A percentile compares a stretch with the other conserved stretches of the same genome.
Evolutionary conservation across 176 grass and related monocot genomes (phyloP).

Genomic region (Avena sativa): DNA sequence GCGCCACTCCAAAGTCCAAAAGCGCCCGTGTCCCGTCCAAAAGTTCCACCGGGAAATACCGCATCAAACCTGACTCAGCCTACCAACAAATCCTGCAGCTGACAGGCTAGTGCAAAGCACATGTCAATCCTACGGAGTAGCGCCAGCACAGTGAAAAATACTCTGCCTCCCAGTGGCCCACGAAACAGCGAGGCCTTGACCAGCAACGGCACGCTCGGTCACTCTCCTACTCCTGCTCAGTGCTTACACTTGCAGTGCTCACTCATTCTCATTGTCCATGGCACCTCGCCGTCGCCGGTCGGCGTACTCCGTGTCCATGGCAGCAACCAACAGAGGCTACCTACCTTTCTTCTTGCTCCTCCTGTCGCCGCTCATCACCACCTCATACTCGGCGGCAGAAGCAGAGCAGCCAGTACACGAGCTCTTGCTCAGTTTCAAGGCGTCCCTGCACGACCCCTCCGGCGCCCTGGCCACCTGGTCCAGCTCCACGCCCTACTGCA

Average conservation of each 20-base stretch:
- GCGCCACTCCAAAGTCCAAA: slow-evolving; percentile 51
- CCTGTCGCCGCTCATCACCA: slow-evolving; percentile 5
- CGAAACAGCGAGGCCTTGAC: not conserved
- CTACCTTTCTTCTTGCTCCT: slow-evolving; percentile 39
- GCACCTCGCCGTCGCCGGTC: not conserved
- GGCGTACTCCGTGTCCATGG: slow-evolving; percentile 45
- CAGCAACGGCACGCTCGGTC: not conserved
- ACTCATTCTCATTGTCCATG: not conserved
- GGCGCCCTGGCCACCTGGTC: slow-evolving; percentile 68
- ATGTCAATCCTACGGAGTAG: not conserved
- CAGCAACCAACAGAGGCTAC: not conserved
- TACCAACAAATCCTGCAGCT: slow-evolving; percentile 26
- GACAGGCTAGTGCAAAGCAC: slow-evolving; percentile 18
- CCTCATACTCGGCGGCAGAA: not conserved
- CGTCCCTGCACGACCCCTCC: slow-evolving; percentile 56
- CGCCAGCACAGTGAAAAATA: not conserved
- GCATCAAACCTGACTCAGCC: not conserved
- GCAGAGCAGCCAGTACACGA: slow-evolving; percentile 22
- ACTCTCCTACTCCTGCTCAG: not conserved
- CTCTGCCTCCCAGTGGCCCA: not conserved
- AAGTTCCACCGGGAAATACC: not conserved
- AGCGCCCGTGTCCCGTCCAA: slow-evolving; percentile 29
- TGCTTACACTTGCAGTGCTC: not conserved
- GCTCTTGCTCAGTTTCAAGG: slow-evolving; percentile 67
- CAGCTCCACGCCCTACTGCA: slow-evolving; percentile 51